Evolutionary conservation across 2,329 filamentous ascomycete genomes (phyloP), one percentile per base, ranked within the genome.

Genomic region (Stagonosporopsis cucurbitacearum): DNA sequence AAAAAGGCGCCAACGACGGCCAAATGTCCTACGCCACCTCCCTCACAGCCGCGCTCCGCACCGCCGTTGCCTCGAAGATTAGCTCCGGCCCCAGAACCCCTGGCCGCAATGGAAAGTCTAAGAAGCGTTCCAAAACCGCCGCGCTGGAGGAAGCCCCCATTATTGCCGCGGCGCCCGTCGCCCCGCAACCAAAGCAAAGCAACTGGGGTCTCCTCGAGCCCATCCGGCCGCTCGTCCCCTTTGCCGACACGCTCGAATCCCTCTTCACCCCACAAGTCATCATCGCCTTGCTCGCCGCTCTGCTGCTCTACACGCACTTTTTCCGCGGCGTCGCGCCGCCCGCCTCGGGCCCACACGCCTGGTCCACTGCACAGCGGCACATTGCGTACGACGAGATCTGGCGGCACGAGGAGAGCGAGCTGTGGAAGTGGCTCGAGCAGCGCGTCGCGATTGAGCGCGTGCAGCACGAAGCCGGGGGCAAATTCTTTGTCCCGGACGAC

Each of bases 341-440:
- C 60, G 41, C 58, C 19, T 50, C 50, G 1, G 78, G 60, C 39
- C 70, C 52, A 65, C 74, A 67, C 6, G 66, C 71, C 1, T 62
- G 64, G 51, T 74, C 77, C 1, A 70, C 79, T 3, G 84, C 90
- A 0, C 87, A 93, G 51, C 85, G 92, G 6, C 78, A 92, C 15
- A 87, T 89, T 2, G 92, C 91, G 0, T 98, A 97, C 72, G 93
- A 98, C 64, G 91, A 96, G 76, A 89, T 98, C 70, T 99, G 94
- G 93, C 84, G 87, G 32, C 82, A 86, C 36, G 92, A 97, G 74
- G 93, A 97, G 72, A 91, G 86, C 62, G 91, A 95, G 66, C 79
- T 97, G 9, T 97, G 93, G 93, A 88, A 91, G 54, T 97, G 93
- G 93, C 79, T 97, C 4, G 93, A 97, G 74, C 91, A 96, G 66